Evolutionary conservation across 2,329 filamentous ascomycete genomes (phyloP), one percentile per base, ranked within the genome.

Genomic region (Arthroderma sp.): DNA sequence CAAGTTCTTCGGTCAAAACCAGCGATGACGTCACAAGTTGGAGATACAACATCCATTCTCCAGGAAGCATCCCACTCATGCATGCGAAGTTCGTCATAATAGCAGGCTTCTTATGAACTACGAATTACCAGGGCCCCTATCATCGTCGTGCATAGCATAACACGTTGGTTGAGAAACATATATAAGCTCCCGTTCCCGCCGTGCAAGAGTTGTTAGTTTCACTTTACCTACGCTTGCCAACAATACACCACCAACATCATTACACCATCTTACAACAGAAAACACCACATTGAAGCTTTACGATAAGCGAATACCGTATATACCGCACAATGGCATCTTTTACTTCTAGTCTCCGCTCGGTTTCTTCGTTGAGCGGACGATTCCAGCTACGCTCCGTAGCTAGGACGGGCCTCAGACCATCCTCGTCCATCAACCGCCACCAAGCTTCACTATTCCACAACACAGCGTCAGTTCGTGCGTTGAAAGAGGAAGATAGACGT

Each of bases 401-500:
- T 11, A 31, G 44, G 25, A 28, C 25, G 8, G 17, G 28, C 13
- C n/a, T 51, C 25, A 9, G 25, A 0, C 25, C 44, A 44, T 37
- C 37, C 21, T 35, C 51, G n/a, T 54, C 17, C n/a, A n/a, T 15
- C 23, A 28, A n/a, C 44, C 23, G 28, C 8, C 11, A 15, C 44
- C 43, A 17, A 25, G 17, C 17, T 47, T 21, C 43, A 6, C 21
- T 35, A 28, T 44, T 55, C 25, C 54, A 55, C 11, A 31, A 11
- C 21, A 25, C 54, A 6, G 7, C 54, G 1, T 15, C 28, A 6
- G 7, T 17, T 19, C n/a, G 28, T 7, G 54, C 37, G 13, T 31
- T 55, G 54, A 55, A 55, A 25, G 54, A 55, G 25, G 37, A 19
- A 21, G 54, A 55, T 25, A 55, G 39, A 55, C 25, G 54, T 55